phyloP scores from a whole-genome alignment of 495 filamentous ascomycete species.

The Pseudotulostoma volvatum region DNA sequence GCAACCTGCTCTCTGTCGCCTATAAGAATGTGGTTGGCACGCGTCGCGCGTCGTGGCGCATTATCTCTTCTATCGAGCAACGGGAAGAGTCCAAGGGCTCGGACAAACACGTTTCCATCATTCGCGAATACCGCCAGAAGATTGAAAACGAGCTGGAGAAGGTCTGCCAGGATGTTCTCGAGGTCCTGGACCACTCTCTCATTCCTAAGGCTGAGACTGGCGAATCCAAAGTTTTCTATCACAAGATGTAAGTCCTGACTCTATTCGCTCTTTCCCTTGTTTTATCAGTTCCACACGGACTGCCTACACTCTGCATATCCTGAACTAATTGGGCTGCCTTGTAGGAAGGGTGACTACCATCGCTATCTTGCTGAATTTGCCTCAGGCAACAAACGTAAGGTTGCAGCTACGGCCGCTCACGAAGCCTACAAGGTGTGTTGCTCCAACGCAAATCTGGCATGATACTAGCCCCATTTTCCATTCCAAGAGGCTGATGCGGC shows the following conservation, averaged over 20 bases:
- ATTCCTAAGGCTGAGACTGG: constrained; percentile 97
- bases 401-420: constrained; percentile 85
- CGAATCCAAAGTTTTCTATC: constrained; percentile 99
- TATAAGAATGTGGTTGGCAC: constrained; percentile 99
- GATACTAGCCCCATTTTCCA: no score
- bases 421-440: constrained; percentile 90
- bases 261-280: constrained; percentile 6
- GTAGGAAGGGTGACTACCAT: constrained; percentile 99
- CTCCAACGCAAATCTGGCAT: no score
- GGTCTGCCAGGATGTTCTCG: constrained; percentile 96
- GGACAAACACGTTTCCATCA: constrained; percentile 89
- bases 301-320: no score
- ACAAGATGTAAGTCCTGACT: constrained; percentile 82
- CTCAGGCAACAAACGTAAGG: constrained; percentile 96
- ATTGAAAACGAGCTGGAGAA: constrained; percentile 96
- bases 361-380: constrained; percentile 99
- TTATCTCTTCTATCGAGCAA: constrained; percentile 99
- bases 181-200: constrained; percentile 85
- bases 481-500: no score
- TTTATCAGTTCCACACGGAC: no score
- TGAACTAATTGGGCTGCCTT: constrained; percentile 1
- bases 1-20: constrained; percentile 95
- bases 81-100: constrained; percentile 99
- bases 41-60: constrained; percentile 97
- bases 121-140: constrained; percentile 97